phyloP scores from a whole-genome alignment of 345 rosid species.

The Euphorbia tirucalli region DNA sequence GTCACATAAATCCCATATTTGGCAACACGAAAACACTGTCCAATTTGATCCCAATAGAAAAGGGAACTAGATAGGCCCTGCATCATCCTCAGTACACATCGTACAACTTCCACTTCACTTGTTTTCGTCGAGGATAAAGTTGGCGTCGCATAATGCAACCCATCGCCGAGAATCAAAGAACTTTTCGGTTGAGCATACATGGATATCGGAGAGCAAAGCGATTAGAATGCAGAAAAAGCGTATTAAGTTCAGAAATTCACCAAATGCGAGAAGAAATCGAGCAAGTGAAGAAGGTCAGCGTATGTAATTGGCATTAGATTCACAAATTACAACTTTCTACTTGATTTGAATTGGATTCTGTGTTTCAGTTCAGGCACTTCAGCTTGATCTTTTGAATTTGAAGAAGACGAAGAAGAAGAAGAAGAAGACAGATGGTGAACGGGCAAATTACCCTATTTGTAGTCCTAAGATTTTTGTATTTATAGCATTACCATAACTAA shows the following conservation, averaged over 20 bases:
- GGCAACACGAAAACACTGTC: slow-evolving; percentile 36
- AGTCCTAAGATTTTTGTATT: no score
- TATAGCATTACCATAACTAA: no score
- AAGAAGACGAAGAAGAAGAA: neutral
- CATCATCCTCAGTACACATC: slow-evolving; percentile 59
- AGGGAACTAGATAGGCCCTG: slow-evolving; percentile 73
- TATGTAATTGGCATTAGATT: neutral
- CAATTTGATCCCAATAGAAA: slow-evolving; percentile 57
- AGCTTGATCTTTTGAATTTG: neutral
- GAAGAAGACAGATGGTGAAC: no score
- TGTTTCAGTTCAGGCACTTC: neutral
- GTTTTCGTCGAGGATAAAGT: slow-evolving; percentile 14
- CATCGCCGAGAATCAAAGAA: slow-evolving; percentile 18
- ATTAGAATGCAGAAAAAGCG: neutral
- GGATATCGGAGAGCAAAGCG: neutral
- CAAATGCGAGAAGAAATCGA: neutral
- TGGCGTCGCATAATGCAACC: slow-evolving; percentile 33
- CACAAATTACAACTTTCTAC: neutral
- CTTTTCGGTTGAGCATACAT: slow-evolving; percentile 20
- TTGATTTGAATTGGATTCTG: neutral
- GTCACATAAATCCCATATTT: slow-evolving; percentile 54
- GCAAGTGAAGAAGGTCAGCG: neutral
- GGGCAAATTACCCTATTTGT: no score
- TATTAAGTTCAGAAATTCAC: neutral
- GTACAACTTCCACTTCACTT: slow-evolving; percentile 42